These are phyloP conservation scores for Leishmania turanica DNA, from an alignment of 208 protist species.

Conservation along the genomic window DNA sequence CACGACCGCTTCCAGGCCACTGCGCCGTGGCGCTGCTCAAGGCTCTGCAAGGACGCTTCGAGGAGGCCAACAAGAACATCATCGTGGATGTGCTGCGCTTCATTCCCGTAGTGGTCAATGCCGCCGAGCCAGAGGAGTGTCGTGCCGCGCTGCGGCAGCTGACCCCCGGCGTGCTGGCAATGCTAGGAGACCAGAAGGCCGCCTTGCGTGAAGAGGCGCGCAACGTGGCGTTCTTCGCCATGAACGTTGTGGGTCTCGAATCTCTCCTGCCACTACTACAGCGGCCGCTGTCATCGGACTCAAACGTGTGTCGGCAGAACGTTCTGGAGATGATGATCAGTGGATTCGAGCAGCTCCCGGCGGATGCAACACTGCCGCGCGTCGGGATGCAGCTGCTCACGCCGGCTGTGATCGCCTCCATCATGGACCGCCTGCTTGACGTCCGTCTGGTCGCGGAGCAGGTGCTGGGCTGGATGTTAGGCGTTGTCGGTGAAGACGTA, in stretches of 20 bases:
- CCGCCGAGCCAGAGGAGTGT: slow-evolving; percentile 42
- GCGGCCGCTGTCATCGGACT: slow-evolving; percentile 79
- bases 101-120: slow-evolving; percentile 62
- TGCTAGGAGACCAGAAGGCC: slow-evolving; percentile 85
- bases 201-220: slow-evolving; percentile 78
- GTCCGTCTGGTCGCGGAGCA: slow-evolving; percentile 78
- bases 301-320: slow-evolving; percentile 71
- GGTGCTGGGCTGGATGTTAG: slow-evolving; percentile 68
- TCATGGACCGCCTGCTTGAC: slow-evolving; percentile 86
- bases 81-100: slow-evolving; percentile 84
- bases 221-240: slow-evolving; percentile 49
- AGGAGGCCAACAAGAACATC: slow-evolving; percentile 89
- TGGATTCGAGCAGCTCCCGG: slow-evolving; percentile 58
- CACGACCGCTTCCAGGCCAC: slow-evolving; percentile 41
- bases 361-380: slow-evolving; percentile 45
- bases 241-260: slow-evolving; percentile 74
- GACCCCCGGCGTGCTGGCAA: slow-evolving; percentile 62
- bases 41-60: slow-evolving; percentile 68
- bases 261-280: slow-evolving; percentile 61
- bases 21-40: slow-evolving; percentile 52
- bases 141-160: slow-evolving; percentile 46
- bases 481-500: slow-evolving; percentile 65
- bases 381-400: slow-evolving; percentile 54
- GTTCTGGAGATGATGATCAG: slow-evolving; percentile 73
- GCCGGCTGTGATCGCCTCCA: slow-evolving; percentile 53